A percentile compares a stretch with the other conserved stretches of the same genome.
phyloP scores from a whole-genome alignment of 495 filamentous ascomycete genomes.

The Neurospora africana region DNA sequence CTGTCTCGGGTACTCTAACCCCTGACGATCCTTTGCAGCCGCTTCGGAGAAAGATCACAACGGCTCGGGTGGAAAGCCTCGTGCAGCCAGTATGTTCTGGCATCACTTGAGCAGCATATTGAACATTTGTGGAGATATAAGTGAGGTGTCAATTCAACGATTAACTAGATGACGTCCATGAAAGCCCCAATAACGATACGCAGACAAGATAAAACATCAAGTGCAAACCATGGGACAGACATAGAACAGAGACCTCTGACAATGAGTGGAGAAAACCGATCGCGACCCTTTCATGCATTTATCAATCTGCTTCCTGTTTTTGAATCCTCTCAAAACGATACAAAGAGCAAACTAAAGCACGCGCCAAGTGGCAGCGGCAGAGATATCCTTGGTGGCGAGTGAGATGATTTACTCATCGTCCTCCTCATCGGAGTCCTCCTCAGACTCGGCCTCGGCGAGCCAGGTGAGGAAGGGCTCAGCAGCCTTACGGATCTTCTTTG shows the following conservation, averaged over 20 bases:
- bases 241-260: neutral
- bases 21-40: neutral
- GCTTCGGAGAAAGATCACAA: neutral
- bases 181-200: neutral
- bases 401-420: slow-evolving; percentile 6
- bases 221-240: neutral
- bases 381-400: neutral
- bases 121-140: neutral
- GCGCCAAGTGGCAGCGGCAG: neutral
- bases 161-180: neutral
- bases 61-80: neutral
- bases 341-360: neutral
- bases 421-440: slow-evolving; percentile 56
- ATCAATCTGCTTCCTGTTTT: neutral
- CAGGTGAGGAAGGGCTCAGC: slow-evolving; percentile 89
- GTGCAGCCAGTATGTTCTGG: neutral
- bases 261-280: neutral
- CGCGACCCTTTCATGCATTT: neutral
- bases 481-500: slow-evolving; percentile 91
- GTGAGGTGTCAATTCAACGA: neutral
- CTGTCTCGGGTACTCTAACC: neutral
- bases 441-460: slow-evolving; percentile 79
- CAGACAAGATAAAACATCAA: neutral
- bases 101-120: neutral
- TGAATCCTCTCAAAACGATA: neutral